phyloP scores from a whole-genome alignment of 805 yeast genomes.

The Sungouiozyma ichnusensis region DNA sequence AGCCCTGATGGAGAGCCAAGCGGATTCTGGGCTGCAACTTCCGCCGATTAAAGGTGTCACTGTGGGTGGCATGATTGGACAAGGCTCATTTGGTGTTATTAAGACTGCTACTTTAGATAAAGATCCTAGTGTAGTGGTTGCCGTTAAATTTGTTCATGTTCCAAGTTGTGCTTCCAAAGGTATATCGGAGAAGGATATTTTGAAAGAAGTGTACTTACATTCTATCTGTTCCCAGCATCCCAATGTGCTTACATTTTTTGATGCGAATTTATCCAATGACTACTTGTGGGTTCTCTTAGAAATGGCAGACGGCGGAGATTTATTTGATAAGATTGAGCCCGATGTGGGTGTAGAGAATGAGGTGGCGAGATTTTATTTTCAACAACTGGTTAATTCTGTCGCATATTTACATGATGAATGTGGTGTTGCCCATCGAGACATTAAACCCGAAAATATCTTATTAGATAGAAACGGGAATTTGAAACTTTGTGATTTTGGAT shows the following conservation, averaged over 20 bases:
- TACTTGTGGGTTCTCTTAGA: conserved; percentile 64
- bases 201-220: conserved; percentile 50
- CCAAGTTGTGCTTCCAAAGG: conserved; percentile 30
- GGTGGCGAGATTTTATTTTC: conserved; percentile 58
- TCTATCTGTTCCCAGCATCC: conserved; percentile 47
- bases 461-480: conserved; percentile 54
- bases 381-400: conserved; percentile 53
- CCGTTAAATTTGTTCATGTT: conserved; percentile 48
- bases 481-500: conserved; percentile 69
- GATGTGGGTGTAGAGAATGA: conserved; percentile 59
- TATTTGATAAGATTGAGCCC: conserved; percentile 71
- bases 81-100: conserved; percentile 59
- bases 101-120: conserved; percentile 36
- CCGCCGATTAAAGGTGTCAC: conserved; percentile 40
- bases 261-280: conserved; percentile 41
- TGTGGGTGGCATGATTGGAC: conserved; percentile 47
- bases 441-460: conserved; percentile 67
- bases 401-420: conserved; percentile 50
- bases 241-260: conserved; percentile 46
- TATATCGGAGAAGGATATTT: conserved; percentile 32
- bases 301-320: conserved; percentile 63
- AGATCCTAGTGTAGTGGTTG: conserved; percentile 35
- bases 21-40: conserved; percentile 27
- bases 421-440: conserved; percentile 63
- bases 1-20: not conserved